Base-by-base conservation (phyloP, 345 rosid genomes). In the Geranium rotundifolium region DNA sequence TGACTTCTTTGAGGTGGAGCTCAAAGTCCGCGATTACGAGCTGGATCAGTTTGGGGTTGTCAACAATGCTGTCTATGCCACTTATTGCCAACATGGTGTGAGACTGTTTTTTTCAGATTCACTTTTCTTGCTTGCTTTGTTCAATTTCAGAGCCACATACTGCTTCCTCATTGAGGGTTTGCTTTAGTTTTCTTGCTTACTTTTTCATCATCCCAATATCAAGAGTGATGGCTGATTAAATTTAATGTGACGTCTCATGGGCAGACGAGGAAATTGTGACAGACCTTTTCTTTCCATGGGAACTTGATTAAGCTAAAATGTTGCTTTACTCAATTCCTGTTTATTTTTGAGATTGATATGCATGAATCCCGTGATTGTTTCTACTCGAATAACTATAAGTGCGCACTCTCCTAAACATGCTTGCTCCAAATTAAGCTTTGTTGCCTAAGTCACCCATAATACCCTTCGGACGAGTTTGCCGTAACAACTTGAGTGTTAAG, bases 31-130 rank as follows among this genome's bases (percentile, higher is more conserved):
- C 8, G 96, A 89, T 60, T 87, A 85, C 69, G 93, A 92, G 66
- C 75, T 92, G 76, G 96, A 92, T 81, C 98, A 87, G 55, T 92
- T 74, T 61, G 88, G 97, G 52, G 96, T 88, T 54, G 97, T 91
- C 39, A 84, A 91, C 80, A 87, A 89, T 80, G 90, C 96, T 50
- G 82, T 82, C 63, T 91, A 91, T 58, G 88, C 92, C 18, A 89
- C 82, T 63, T 84, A 89, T 57, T 89, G 96, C 65, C 91, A 89
- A 78, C 93, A 85, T 61, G n/a, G n/a, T 96, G 96, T 87, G 65
- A 67, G 70, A 20, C 23, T 0, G 17, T 54, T 50, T 1, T 23
- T 23, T 23, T 23, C 1, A 23, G 2, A 18, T 57, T 64, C n/a
- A 46, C 52, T 46, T 46, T 46, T 46, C 52, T 46, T 46, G 52